phyloP scores from a whole-genome alignment of 495 filamentous ascomycete species.

The Cryomyces minteri region DNA sequence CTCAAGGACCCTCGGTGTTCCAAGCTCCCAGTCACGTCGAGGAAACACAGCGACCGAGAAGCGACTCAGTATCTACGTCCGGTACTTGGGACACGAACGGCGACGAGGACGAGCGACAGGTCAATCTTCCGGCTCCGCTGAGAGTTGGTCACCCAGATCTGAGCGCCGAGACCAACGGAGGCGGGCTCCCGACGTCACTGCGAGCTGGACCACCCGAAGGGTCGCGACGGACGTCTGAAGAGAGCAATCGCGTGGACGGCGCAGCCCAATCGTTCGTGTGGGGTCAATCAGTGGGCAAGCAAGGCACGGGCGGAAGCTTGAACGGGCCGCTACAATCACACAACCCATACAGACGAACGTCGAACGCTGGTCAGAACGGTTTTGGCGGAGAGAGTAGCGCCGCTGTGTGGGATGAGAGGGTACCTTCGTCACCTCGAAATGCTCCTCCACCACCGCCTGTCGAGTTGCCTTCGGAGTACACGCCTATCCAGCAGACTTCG shows the following conservation, averaged over 20 bases:
- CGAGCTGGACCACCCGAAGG: constrained; percentile 2
- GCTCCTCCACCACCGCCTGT: too few relatives aligned
- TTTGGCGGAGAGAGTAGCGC: too few relatives aligned
- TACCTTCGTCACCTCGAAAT: too few relatives aligned
- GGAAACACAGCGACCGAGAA: constrained; percentile 2
- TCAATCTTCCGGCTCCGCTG: constrained; percentile 7
- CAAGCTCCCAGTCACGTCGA: not conserved
- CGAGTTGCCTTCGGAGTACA: too few relatives aligned
- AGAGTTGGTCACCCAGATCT: constrained; percentile 3
- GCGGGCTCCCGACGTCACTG: constrained; percentile 5
- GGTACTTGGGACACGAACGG: constrained; percentile 9
- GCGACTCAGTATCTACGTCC: constrained; percentile 5
- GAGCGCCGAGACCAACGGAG: not conserved
- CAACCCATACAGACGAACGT: too few relatives aligned
- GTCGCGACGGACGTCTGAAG: not conserved
- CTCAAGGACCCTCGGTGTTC: not conserved
- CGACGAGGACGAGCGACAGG: constrained; percentile 1
- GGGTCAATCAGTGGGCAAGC: too few relatives aligned
- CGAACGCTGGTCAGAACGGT: too few relatives aligned
- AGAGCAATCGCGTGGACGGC: not conserved
- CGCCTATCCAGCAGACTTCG: too few relatives aligned
- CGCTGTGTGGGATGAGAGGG: too few relatives aligned
- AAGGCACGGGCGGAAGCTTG: too few relatives aligned
- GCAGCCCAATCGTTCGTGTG: too few relatives aligned
- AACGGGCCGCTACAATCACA: too few relatives aligned